Evolutionary conservation across 2,329 filamentous ascomycete genomes (phyloP).

Genomic region (Trichophyton rubrum): DNA sequence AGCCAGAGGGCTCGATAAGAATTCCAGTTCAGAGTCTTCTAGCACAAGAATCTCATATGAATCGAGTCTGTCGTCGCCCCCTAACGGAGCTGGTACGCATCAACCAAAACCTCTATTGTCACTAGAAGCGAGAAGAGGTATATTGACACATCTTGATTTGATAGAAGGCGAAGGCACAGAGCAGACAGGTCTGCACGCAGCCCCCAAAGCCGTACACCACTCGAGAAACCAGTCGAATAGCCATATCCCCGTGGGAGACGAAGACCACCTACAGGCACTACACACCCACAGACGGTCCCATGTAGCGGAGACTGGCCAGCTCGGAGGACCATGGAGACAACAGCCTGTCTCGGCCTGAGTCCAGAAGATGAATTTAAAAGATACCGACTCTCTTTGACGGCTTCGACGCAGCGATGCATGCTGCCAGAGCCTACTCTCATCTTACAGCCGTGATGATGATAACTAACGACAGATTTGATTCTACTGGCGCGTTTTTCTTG

Average conservation of each 20-base stretch:
- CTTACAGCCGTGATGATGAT: conserved; percentile 1
- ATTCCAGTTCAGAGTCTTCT: background rate
- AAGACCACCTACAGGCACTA: conserved; percentile 7
- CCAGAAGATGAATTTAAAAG: background rate
- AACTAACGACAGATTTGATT: conserved; percentile 1
- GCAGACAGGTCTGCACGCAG: background rate
- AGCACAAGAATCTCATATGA: background rate
- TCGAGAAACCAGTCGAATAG: background rate
- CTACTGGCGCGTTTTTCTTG: background rate
- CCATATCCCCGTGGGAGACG: background rate
- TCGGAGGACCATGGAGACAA: conserved; percentile 5
- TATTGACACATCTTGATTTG: background rate
- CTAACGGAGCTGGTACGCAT: background rate
- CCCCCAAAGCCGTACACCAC: background rate
- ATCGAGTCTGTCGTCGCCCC: background rate
- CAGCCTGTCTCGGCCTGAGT: background rate
- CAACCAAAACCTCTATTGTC: background rate
- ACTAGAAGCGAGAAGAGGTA: background rate
- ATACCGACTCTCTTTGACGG: background rate
- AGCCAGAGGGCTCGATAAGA: background rate
- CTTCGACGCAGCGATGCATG: conserved; percentile 8
- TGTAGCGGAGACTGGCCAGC: conserved; percentile 11
- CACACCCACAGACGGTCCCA: conserved; percentile 8
- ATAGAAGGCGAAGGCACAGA: background rate
- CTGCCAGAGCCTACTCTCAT: conserved; percentile 2